Percentiles rank a stretch among this genome's conserved stretches.
These are phyloP conservation scores for Exophiala calicioides DNA, from an alignment of 2,329 filamentous ascomycete genomes.

Conservation along the genomic window DNA sequence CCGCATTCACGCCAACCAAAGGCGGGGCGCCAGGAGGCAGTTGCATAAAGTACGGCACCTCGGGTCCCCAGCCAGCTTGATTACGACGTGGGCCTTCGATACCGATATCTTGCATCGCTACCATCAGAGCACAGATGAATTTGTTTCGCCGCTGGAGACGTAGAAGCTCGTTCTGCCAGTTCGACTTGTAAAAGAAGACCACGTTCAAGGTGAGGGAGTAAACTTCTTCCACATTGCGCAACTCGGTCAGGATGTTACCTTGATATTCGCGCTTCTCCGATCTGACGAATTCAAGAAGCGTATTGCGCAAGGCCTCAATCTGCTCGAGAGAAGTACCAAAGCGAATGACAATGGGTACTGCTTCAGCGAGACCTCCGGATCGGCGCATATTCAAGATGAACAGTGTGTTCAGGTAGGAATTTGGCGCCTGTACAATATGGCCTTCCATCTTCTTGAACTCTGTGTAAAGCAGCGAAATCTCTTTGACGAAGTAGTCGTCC, in stretches of 20 bases:
- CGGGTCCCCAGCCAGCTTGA: slow-evolving; percentile 66
- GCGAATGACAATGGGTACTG: slow-evolving; percentile 78
- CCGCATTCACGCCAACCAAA: slow-evolving; percentile 44
- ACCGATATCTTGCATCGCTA: slow-evolving; percentile 76
- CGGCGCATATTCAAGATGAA: slow-evolving; percentile 95
- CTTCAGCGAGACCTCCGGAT: slow-evolving; percentile 83
- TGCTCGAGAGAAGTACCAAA: slow-evolving; percentile 83
- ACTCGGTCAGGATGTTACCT: slow-evolving; percentile 79
- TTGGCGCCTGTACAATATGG: slow-evolving; percentile 92
- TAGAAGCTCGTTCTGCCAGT: slow-evolving; percentile 91
- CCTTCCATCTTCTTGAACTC: slow-evolving; percentile 99
- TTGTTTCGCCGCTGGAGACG: slow-evolving; percentile 90
- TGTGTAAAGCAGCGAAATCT: slow-evolving; percentile 88
- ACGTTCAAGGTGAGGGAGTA: slow-evolving; percentile 87
- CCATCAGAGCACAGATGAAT: slow-evolving; percentile 89
- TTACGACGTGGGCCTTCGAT: slow-evolving; percentile 81
- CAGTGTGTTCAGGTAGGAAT: slow-evolving; percentile 86
- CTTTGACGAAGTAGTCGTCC: slow-evolving; percentile 95
- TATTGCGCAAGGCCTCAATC: slow-evolving; percentile 77
- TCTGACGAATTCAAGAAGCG: slow-evolving; percentile 79
- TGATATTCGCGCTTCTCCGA: slow-evolving; percentile 89
- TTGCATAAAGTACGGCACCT: slow-evolving; percentile 66
- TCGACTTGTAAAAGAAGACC: slow-evolving; percentile 96
- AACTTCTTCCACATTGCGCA: slow-evolving; percentile 76
- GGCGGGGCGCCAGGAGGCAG: slow-evolving; percentile 50